Percentiles rank a stretch among this genome's conserved stretches.
Conservation (phyloP, 768 basidiomycete species). For the Termitomyces sp. region DNA sequence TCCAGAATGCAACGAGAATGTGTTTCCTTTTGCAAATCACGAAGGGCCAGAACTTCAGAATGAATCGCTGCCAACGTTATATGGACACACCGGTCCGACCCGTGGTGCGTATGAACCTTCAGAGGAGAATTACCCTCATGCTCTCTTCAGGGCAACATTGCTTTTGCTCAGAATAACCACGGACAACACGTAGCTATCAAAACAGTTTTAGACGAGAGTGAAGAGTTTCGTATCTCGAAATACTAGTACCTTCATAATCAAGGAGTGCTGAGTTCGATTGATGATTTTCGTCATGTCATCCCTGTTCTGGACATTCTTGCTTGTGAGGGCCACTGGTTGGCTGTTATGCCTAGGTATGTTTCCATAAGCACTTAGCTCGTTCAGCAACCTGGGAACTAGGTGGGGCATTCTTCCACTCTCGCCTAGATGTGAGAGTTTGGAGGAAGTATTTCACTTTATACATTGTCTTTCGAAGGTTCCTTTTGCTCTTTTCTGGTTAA, state of each 20-base stretch:
- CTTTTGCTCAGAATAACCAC: no score
- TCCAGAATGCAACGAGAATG: not conserved
- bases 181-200: slow-evolving; percentile 9
- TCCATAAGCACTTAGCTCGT: no score
- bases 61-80: not conserved
- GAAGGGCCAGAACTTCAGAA: not conserved
- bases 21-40: no score
- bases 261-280: not conserved
- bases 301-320: no score
- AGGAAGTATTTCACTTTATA: no score
- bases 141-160: not conserved
- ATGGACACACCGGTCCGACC: not conserved
- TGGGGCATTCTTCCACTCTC: not conserved
- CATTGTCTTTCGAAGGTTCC: no score
- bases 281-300: slow-evolving; percentile 12
- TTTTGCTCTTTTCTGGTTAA: not conserved
- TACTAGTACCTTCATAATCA: slow-evolving; percentile 1
- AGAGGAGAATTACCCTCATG: not conserved
- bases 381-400: not conserved
- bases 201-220: not conserved
- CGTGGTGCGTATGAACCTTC: not conserved
- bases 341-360: slow-evolving; percentile 23
- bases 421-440: no score
- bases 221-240: not conserved
- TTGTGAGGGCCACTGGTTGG: no score